Evolutionary conservation across 768 basidiomycete genomes (phyloP), one percentile per base, ranked within the genome.

Genomic region (Trametes maxima): DNA sequence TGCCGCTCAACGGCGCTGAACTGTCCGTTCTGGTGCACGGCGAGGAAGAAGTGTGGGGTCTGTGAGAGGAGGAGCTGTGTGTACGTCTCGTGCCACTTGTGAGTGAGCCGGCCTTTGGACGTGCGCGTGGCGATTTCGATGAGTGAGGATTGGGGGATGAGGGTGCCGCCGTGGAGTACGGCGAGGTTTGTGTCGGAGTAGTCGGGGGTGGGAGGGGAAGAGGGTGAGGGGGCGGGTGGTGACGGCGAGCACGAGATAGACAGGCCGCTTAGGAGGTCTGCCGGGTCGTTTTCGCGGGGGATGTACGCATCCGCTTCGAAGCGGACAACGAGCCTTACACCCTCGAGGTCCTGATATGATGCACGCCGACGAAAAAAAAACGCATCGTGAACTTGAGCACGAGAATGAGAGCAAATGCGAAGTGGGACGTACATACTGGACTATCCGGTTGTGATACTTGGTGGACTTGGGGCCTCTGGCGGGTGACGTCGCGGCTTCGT

Each of bases 1-100:
- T 71, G 65, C 69, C 86, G 86, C 53, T 78, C 73, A 5, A 88
- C 72, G 12, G 74, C 69, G 3, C 64, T 66, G 70, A 90, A 90
- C 1, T 37, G 71, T 0, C 89, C 89, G 7, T 75, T 69, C 5
- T 75, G 68, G 69, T 91, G 88, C 40, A 81, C 71, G 0, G 80
- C 89, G 55, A 88, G 71, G 68, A 81, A 84, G 60, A 85, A 78
- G 62, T 82, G 79, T 0, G 79, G 73, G 0, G 86, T 90, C 68
- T 88, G 87, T 6, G 90, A 88, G 59, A 91, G 79, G 69, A 81
- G 86, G 16, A 90, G 72, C 67, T 90, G 89, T 0, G 84, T 82
- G 69, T 84, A 89, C 1, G 76, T 75, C 13, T 88, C 85, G 37
- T 70, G 74, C 87, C 87, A 89, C 64, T 85, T 76, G 53, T 57